Conservation (phyloP, 2,329 filamentous ascomycete genomes). For the Penicillium olsonii region DNA sequence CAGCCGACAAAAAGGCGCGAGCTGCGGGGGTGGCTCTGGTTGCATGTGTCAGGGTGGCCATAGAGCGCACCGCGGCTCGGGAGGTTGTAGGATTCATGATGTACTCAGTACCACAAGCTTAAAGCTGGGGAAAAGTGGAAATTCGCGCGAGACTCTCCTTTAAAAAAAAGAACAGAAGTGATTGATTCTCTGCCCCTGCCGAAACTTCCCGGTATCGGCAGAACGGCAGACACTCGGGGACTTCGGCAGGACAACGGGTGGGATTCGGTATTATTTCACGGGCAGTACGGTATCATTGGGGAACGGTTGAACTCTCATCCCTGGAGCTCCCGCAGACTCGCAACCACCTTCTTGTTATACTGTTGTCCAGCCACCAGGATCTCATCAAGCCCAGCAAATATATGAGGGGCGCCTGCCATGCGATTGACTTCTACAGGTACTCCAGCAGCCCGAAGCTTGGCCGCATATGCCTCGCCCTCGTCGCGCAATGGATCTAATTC, state of each 20-base stretch:
- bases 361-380: slow-evolving; percentile 32
- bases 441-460: slow-evolving; percentile 39
- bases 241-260: slow-evolving; percentile 1
- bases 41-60: slow-evolving; percentile 40
- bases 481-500: slow-evolving; percentile 47
- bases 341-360: slow-evolving; percentile 33
- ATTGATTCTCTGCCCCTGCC: slow-evolving; percentile 18
- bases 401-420: slow-evolving; percentile 38
- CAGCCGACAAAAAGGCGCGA: slow-evolving; percentile 30
- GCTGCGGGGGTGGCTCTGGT: slow-evolving; percentile 37
- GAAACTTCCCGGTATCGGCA: slow-evolving; percentile 32
- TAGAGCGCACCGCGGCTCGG: slow-evolving; percentile 42
- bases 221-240: slow-evolving; percentile 12
- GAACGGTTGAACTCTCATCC: slow-evolving; percentile 4
- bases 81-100: slow-evolving; percentile 32
- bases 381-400: slow-evolving; percentile 31
- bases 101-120: slow-evolving; percentile 22
- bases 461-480: slow-evolving; percentile 43
- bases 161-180: slow-evolving; percentile 15
- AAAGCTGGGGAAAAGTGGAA: slow-evolving; percentile 2
- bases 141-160: slow-evolving; percentile 1
- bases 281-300: slow-evolving; percentile 15
- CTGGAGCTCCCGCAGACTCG: slow-evolving; percentile 27
- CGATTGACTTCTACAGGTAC: slow-evolving; percentile 34
- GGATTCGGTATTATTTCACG: slow-evolving; percentile 10